These are phyloP conservation scores for Magnolia kwangsiensis DNA, from an alignment of 164 flowering plant species.

Conservation along the genomic window DNA sequence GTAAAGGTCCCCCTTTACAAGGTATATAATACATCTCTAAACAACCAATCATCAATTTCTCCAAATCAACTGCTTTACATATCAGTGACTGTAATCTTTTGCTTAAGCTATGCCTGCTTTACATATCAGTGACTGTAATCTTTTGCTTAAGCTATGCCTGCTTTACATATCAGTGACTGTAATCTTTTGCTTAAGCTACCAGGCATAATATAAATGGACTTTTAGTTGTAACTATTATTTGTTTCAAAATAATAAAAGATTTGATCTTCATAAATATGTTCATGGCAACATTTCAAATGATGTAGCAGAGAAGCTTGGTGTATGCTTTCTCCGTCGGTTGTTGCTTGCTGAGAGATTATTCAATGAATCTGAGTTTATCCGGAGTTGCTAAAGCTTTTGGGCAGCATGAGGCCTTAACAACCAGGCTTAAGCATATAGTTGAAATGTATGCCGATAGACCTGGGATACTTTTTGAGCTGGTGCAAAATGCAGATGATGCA, in stretches of 20 bases:
- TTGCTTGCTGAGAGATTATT: slow-evolving; percentile 96
- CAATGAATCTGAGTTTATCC: slow-evolving; percentile 95
- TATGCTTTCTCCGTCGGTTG: slow-evolving; percentile 77
- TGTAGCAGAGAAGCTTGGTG: slow-evolving; percentile 96
- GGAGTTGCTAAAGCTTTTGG: slow-evolving; percentile 99
- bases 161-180: too few relatives aligned
- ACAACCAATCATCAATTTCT: too few relatives aligned
- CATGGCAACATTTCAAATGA: slow-evolving; percentile 96
- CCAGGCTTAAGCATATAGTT: slow-evolving; percentile 90
- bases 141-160: too few relatives aligned
- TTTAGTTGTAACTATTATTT: too few relatives aligned
- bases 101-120: too few relatives aligned
- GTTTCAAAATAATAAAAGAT: too few relatives aligned
- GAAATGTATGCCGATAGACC: slow-evolving; percentile 99
- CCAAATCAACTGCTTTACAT: slow-evolving; percentile 17
- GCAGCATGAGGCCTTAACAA: slow-evolving; percentile 98
- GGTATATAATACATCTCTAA: too few relatives aligned
- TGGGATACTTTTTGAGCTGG: slow-evolving; percentile 87
- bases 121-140: too few relatives aligned
- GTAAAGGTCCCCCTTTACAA: too few relatives aligned
- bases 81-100: too few relatives aligned
- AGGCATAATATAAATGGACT: too few relatives aligned
- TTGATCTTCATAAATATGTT: slow-evolving; percentile 26
- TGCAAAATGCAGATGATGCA: slow-evolving; percentile 99
- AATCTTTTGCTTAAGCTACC: too few relatives aligned